Evolutionary conservation across 768 basidiomycete species (phyloP).

Genomic region (Gymnopilus junonius): DNA sequence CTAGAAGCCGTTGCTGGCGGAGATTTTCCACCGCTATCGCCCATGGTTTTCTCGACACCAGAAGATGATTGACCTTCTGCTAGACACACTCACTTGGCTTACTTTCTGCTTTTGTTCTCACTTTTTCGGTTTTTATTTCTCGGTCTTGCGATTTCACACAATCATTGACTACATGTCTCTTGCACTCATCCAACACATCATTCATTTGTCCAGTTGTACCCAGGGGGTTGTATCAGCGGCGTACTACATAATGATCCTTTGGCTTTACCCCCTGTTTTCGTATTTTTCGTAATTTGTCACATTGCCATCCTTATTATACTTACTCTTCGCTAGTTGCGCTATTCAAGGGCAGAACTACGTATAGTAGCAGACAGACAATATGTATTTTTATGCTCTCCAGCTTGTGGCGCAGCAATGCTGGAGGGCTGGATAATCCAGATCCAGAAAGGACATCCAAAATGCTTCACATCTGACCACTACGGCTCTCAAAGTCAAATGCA

Average conservation of each 20-base stretch:
- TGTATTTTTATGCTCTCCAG: slow-evolving; percentile 56
- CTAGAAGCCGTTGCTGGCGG: slow-evolving; percentile 83
- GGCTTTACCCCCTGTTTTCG: slow-evolving; percentile 32
- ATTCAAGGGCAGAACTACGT: slow-evolving; percentile 50
- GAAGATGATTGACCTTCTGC: slow-evolving; percentile 38
- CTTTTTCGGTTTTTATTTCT: slow-evolving; percentile 24
- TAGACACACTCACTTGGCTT: slow-evolving; percentile 28
- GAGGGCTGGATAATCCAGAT: slow-evolving; percentile 22
- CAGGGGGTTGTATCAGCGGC: slow-evolving; percentile 47
- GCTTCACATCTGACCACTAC: neutral
- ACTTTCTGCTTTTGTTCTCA: slow-evolving; percentile 21
- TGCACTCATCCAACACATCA: slow-evolving; percentile 25
- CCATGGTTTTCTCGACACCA: slow-evolving; percentile 67
- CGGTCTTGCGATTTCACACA: slow-evolving; percentile 22
- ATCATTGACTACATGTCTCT: slow-evolving; percentile 21
- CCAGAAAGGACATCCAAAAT: slow-evolving; percentile 8
- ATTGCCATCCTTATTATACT: slow-evolving; percentile 40
- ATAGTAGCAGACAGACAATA: slow-evolving; percentile 54
- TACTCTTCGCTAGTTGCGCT: slow-evolving; percentile 48
- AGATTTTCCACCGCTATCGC: slow-evolving; percentile 72
- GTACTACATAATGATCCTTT: slow-evolving; percentile 42
- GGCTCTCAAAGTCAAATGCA: neutral
- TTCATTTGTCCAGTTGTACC: slow-evolving; percentile 38
- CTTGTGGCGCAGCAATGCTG: slow-evolving; percentile 19
- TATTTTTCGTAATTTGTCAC: slow-evolving; percentile 29